Percentiles rank a stretch among this genome's conserved stretches.
Conservation (phyloP, 345 rosid species). For the Melaleuca alternifolia region DNA sequence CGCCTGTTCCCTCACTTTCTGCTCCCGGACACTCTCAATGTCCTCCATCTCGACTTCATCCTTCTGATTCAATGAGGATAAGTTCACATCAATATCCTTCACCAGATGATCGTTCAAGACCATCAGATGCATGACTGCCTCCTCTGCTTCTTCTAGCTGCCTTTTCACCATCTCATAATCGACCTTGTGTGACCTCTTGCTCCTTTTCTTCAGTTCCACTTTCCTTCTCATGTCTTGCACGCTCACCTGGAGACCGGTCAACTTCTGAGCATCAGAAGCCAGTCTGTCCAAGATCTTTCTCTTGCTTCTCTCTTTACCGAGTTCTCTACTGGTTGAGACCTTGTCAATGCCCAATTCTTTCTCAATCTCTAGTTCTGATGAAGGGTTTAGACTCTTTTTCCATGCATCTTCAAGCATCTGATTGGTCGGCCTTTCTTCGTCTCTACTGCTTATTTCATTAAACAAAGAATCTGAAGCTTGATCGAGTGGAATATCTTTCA, state of each 20-base stretch:
- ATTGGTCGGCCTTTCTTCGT: slow-evolving; percentile 18
- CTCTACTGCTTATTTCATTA: slow-evolving; percentile 32
- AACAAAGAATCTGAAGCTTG: slow-evolving; percentile 53
- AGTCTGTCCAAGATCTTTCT: slow-evolving; percentile 65
- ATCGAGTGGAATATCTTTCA: slow-evolving; percentile 67
- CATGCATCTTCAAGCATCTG: slow-evolving; percentile 14
- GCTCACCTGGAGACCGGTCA: slow-evolving; percentile 45
- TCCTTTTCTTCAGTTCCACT: slow-evolving; percentile 47
- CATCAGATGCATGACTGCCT: slow-evolving; percentile 41
- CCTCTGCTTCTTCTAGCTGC: slow-evolving; percentile 63
- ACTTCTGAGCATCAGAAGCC: slow-evolving; percentile 55
- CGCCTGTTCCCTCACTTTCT: slow-evolving; percentile 45
- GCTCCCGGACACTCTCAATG: slow-evolving; percentile 20
- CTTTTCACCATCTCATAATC: slow-evolving; percentile 46
- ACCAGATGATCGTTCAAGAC: slow-evolving; percentile 39
- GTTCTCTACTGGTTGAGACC: slow-evolving; percentile 30
- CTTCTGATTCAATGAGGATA: slow-evolving; percentile 1
- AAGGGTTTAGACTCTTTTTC: slow-evolving; percentile 2
- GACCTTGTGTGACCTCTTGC: slow-evolving; percentile 30
- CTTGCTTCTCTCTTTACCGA: slow-evolving; percentile 19
- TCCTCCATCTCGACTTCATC: slow-evolving; percentile 17
- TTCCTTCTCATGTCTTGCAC: slow-evolving; percentile 59
- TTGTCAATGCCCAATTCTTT: slow-evolving; percentile 59
- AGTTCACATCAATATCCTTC: slow-evolving; percentile 37
- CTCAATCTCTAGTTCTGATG: slow-evolving; percentile 49